phyloP scores from a whole-genome alignment of 208 protist species.

The Leishmania guyanensis region DNA sequence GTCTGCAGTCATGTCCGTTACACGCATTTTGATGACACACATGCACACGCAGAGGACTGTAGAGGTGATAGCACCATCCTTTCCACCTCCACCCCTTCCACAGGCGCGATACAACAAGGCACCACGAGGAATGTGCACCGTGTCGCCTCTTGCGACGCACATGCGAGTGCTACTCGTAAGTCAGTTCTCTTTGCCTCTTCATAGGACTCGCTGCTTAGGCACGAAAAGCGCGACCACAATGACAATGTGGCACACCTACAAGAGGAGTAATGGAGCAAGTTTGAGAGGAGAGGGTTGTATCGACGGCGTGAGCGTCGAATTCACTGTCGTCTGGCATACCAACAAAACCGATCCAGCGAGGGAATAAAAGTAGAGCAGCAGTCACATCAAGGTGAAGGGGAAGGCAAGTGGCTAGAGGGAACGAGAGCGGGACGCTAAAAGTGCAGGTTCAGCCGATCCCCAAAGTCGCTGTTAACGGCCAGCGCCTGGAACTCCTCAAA shows the following conservation, averaged over 20 bases:
- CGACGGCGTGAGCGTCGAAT: not conserved
- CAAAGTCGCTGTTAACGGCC: conserved; percentile 70
- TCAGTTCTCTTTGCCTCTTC: not conserved
- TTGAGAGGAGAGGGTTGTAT: not conserved
- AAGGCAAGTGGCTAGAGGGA: not conserved
- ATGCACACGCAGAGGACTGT: not conserved
- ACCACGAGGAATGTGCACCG: not conserved
- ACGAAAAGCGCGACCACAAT: not conserved
- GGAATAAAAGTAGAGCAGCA: not conserved
- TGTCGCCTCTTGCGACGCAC: not conserved
- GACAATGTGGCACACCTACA: not conserved
- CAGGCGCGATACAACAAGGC: not conserved
- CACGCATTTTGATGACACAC: not conserved
- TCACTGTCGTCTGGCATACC: not conserved
- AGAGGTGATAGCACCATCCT: not conserved
- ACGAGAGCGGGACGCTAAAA: conserved; percentile 40
- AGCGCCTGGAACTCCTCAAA: conserved; percentile 93
- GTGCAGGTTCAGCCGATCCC: conserved; percentile 82
- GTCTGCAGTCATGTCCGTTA: not conserved
- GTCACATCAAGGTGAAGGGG: not conserved
- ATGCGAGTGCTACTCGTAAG: not conserved
- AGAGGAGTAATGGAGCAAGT: not conserved
- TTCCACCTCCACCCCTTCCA: not conserved
- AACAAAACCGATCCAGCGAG: not conserved
- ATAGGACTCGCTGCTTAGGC: not conserved